These are phyloP conservation scores for Leishmania mexicana DNA, from an alignment of 208 protist species.

Conservation along the genomic window DNA sequence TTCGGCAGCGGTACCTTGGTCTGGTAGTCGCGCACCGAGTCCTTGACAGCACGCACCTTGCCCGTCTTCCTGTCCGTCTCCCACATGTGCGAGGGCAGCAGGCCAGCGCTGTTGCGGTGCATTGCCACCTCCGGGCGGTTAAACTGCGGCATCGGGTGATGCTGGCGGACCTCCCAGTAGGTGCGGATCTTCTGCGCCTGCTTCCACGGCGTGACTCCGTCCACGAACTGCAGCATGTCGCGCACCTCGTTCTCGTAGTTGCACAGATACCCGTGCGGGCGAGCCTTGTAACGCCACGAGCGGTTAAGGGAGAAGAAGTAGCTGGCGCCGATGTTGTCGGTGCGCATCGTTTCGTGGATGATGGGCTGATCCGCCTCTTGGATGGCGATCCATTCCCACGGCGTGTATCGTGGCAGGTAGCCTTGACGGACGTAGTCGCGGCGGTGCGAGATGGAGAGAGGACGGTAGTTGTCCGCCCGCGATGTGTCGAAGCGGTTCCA, in stretches of 20 bases:
- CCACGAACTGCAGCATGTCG: slow-evolving; percentile 86
- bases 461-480: slow-evolving; percentile 88
- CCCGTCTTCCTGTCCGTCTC: slow-evolving; percentile 93
- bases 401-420: slow-evolving; percentile 88
- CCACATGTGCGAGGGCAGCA: slow-evolving; percentile 87
- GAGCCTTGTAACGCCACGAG: slow-evolving; percentile 89
- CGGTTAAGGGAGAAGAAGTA: slow-evolving; percentile 88
- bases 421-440: slow-evolving; percentile 86
- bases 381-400: slow-evolving; percentile 91
- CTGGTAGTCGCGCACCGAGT: slow-evolving; percentile 91
- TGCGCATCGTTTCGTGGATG: slow-evolving; percentile 77
- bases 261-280: slow-evolving; percentile 87
- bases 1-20: slow-evolving; percentile 82
- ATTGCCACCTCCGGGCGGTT: slow-evolving; percentile 87
- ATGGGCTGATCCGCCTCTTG: slow-evolving; percentile 91
- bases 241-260: slow-evolving; percentile 92
- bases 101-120: slow-evolving; percentile 84
- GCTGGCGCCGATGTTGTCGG: slow-evolving; percentile 75
- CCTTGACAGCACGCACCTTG: slow-evolving; percentile 89
- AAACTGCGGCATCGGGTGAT: slow-evolving; percentile 92
- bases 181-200: slow-evolving; percentile 91
- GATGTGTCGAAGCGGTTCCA: slow-evolving; percentile 74
- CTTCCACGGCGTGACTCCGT: slow-evolving; percentile 89
- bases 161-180: slow-evolving; percentile 89
- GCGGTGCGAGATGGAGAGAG: slow-evolving; percentile 83